Percentiles rank a stretch among this genome's conserved stretches.
Evolutionary conservation across 2,329 filamentous ascomycete species (phyloP).

Genomic region (Blumeria hordei): DNA sequence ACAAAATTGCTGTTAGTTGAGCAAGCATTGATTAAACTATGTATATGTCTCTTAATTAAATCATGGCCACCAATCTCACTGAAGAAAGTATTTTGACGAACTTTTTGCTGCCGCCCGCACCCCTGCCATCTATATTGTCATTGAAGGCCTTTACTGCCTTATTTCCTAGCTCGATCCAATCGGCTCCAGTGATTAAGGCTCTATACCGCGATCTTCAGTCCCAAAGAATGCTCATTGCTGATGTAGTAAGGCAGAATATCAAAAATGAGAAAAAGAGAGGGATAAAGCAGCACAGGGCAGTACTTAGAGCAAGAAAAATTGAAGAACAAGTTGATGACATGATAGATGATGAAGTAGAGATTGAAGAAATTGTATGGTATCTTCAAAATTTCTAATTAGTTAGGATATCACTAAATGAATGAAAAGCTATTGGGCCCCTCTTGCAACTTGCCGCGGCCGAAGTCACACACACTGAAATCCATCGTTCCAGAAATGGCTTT

Average conservation of each 20-base stretch:
- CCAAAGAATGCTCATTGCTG: conserved; percentile 43
- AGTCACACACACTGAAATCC: conserved; percentile 34
- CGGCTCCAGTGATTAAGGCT: conserved; percentile 11
- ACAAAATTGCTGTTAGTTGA: no score
- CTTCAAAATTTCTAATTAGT: not conserved
- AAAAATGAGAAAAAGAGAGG: conserved; percentile 37
- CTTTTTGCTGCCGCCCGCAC: conserved; percentile 55
- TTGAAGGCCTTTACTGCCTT: conserved; percentile 51
- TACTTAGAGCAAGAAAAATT: conserved; percentile 27
- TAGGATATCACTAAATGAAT: conserved; percentile 5
- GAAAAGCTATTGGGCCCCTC: conserved; percentile 32
- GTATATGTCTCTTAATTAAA: no score
- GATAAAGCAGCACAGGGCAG: conserved; percentile 29
- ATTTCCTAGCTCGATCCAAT: conserved; percentile 34
- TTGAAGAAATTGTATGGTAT: conserved; percentile 28
- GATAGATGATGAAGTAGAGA: conserved; percentile 36
- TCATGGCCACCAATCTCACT: conserved; percentile 37
- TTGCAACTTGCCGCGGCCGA: conserved; percentile 20
- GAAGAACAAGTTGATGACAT: conserved; percentile 24
- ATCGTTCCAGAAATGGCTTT: conserved; percentile 45
- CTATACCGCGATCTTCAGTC: conserved; percentile 63
- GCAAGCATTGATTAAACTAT: no score
- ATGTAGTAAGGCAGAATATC: conserved; percentile 41
- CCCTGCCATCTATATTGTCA: conserved; percentile 48
- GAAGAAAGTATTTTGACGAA: conserved; percentile 53